Evolutionary conservation across 352 stramenopile genomes (phyloP).

Genomic region (Globisporangium ultimum): DNA sequence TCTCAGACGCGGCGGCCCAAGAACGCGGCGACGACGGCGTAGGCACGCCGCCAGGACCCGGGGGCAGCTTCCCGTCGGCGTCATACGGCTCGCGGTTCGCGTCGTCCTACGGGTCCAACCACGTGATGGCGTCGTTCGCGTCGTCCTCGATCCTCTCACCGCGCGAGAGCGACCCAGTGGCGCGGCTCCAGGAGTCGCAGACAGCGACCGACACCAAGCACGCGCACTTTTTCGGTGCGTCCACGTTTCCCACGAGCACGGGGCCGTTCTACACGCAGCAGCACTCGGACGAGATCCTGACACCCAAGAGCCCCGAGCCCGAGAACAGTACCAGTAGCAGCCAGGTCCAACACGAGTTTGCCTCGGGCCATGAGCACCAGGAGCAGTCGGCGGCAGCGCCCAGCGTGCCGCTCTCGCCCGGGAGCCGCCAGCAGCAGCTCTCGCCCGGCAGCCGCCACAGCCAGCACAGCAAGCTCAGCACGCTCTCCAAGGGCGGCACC

Average conservation of each 20-base stretch:
- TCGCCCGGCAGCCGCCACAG: constrained; percentile 13
- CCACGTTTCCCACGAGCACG: neutral
- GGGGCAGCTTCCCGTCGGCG: constrained; percentile 2
- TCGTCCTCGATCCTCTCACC: constrained; percentile 15
- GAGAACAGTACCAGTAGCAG: neutral
- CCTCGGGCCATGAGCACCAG: constrained; percentile 6
- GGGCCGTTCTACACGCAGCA: neutral
- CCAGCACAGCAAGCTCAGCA: constrained; percentile 17
- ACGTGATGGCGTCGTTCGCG: constrained; percentile 16
- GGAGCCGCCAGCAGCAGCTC: neutral
- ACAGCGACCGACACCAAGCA: constrained; percentile 1
- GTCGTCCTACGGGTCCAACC: constrained; percentile 3
- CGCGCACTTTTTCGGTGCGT: constrained; percentile 8
- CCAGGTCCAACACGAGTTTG: neutral
- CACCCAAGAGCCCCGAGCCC: constrained; percentile 6
- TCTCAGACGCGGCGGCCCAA: constrained; percentile 1
- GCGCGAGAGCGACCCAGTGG: constrained; percentile 7
- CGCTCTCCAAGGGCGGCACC: constrained; percentile 15
- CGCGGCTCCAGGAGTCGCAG: neutral
- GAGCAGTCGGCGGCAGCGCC: neutral
- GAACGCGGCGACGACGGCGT: constrained; percentile 7
- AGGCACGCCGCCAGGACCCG: constrained; percentile 12
- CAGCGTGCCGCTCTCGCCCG: constrained; percentile 11
- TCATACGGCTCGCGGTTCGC: neutral
- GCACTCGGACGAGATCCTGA: constrained; percentile 7